Conservation (phyloP, 78 protist genomes). For the Planoprotostelium fungivorum region DNA sequence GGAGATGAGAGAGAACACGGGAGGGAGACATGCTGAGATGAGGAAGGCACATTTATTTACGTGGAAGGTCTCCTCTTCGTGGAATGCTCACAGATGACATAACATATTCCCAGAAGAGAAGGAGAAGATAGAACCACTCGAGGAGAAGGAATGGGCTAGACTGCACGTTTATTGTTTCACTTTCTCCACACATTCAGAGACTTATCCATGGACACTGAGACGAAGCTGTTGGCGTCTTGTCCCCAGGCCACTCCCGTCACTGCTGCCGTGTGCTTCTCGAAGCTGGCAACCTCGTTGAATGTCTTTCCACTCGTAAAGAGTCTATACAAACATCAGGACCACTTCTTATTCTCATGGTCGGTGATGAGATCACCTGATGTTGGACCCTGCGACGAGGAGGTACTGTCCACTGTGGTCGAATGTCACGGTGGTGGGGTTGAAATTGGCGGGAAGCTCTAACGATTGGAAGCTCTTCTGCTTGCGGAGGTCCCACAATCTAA, state of each 20-base stretch:
- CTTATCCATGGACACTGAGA: background rate
- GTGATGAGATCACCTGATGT: slow-evolving; percentile 1
- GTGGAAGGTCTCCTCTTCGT: too few species aligned
- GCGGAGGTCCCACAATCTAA: slow-evolving; percentile 85
- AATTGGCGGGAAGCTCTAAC: slow-evolving; percentile 8
- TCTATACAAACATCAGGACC: background rate
- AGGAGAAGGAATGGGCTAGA: too few species aligned
- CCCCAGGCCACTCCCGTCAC: background rate
- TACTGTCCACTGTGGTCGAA: slow-evolving; percentile 73
- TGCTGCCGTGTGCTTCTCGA: background rate
- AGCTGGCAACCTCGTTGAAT: background rate
- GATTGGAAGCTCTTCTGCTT: slow-evolving; percentile 31
- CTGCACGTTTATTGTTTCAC: too few species aligned
- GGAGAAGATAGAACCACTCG: too few species aligned
- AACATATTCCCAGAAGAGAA: too few species aligned
- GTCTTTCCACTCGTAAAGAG: background rate
- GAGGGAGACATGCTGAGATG: too few species aligned
- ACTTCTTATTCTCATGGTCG: too few species aligned
- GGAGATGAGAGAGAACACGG: too few species aligned
- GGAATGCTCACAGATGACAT: too few species aligned
- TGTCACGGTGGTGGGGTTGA: background rate
- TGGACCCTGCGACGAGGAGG: slow-evolving; percentile 44
- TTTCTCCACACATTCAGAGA: background rate
- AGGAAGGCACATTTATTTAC: too few species aligned
- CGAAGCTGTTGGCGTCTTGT: background rate